Evolutionary conservation across 1,284 basidiomycete genomes (phyloP), one percentile per base, ranked within the genome.

Genomic region (Cutaneotrichosporon curvatum): DNA sequence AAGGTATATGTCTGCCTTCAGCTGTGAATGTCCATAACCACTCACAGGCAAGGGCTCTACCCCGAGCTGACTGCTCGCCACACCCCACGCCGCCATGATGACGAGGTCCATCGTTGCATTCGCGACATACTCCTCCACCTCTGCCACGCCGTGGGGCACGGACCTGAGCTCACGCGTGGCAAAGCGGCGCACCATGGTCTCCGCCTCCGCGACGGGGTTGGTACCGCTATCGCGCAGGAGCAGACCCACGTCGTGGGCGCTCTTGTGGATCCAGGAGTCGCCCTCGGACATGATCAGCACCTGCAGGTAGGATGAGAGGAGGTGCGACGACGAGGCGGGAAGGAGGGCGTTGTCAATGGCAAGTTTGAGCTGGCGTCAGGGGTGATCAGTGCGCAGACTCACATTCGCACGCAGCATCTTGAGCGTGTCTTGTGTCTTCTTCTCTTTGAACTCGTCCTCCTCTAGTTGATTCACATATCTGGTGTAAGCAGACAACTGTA

Each of bases 231-330:
- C 51, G 4, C 67, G 58, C 9, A 71, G 53, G 4, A 66, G 44
- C 14, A 72, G 59, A 0, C 63, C 59, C 16, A 71, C 50, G 34
- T 70, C 68, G 55, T 67, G 59, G 4, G 63, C 54, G 4, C 63
- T 50, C 46, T 65, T 66, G 43, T 64, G 55, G 7, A 71, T 47
- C 56, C 63, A 72, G 4, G 56, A 21, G 50, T 71, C 69, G 38
- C 71, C 69, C 55, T 72, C 71, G 5, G 68, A 71, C 71, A 72
- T 72, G 58, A 72, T 70, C 15, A 72, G 61, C 18, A 72, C 68
- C 57, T 72, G 71, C 25, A 72, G 61, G 50, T 72, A 72, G 2
- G 64, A 67, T 1, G 67, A 63, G 18, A 72, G 62, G n/a, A 72
- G 60, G 38, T 44, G 59, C 40, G 31, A 55, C 14, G 42, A 32